Evolutionary conservation across 1,284 basidiomycete species (phyloP), one percentile per base, ranked within the genome.

Genomic region (Naganishia sp.): DNA sequence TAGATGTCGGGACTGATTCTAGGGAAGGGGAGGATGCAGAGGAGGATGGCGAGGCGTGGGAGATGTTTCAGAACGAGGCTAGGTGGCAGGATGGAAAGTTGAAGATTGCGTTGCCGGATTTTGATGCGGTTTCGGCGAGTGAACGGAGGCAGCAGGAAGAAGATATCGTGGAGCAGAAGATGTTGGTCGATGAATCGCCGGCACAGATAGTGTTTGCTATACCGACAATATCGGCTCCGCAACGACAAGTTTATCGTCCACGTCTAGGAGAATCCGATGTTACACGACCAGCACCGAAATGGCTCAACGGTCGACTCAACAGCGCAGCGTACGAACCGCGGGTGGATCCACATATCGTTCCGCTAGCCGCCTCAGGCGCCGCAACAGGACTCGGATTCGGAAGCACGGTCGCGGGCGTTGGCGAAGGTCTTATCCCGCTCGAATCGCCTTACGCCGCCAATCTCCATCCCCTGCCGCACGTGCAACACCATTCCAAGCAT

Each of bases 381-480:
- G 21, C 39, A 0, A 52, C 59, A 25, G 21, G 28, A 31, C 48
- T 61, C 23, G 59, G 48, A 39, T 61, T 61, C 48, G 59, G 48
- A 7, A 23, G 31, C 16, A 18, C 46, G n/a, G 33, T 43, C 7
- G 36, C 50, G 1, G 33, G 21, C 42, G 45, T 21, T 42, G 44
- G 28, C n/a, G 54, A 64, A 25, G 60, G 44, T 21, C 25, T 67
- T 39, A 55, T 67, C 21, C 66, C 66, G 2, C 54, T 67, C 6
- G 66, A 63, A 23, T 50, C 54, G 25, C 23, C 53, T 18, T 67
- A 67, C 45, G 66, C 66, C 15, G 55, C 48, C 23, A 53, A 48
- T 13, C 49, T 67, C 6, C 66, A 67, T 44, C 66, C 66, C 2
- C 23, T 67, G 25, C 66, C 66, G 48, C 23, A 28, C n/a, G 18